Conservation (phyloP, 1,139 yeast genomes). For the Hyphopichia pseudoburtonii region DNA sequence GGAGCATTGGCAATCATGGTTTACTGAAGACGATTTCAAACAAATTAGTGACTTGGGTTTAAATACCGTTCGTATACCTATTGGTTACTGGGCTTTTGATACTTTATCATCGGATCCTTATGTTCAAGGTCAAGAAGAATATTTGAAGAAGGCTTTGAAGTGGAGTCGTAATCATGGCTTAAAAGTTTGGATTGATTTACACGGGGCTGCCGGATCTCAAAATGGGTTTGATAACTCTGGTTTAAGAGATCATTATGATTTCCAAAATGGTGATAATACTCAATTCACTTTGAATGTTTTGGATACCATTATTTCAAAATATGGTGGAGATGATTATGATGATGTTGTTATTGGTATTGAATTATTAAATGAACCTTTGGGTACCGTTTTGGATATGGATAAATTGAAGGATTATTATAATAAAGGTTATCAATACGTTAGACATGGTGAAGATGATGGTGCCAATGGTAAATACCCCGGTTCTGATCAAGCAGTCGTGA, state of each 20-base stretch:
- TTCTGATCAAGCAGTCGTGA: constrained; percentile 51
- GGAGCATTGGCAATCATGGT: constrained; percentile 80
- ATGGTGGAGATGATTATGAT: constrained; percentile 61
- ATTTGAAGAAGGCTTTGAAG: constrained; percentile 69
- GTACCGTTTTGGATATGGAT: constrained; percentile 60
- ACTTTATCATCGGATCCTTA: constrained; percentile 72
- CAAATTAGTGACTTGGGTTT: constrained; percentile 66
- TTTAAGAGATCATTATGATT: constrained; percentile 60
- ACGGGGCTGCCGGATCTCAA: constrained; percentile 97
- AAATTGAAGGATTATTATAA: constrained; percentile 56
- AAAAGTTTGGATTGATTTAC: constrained; percentile 89
- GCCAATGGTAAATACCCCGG: constrained; percentile 40
- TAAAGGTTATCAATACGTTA: constrained; percentile 54
- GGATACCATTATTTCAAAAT: constrained; percentile 49
- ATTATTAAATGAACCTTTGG: constrained; percentile 87
- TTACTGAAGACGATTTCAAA: constrained; percentile 69
- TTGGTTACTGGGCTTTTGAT: constrained; percentile 95
- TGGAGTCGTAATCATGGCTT: constrained; percentile 70
- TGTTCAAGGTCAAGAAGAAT: constrained; percentile 77
- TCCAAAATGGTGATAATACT: constrained; percentile 55
- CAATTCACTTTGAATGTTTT: constrained; percentile 54
- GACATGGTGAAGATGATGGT: constrained; percentile 21
- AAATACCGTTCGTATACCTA: constrained; percentile 85
- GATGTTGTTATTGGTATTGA: constrained; percentile 85
- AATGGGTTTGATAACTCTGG: constrained; percentile 98